phyloP scores from a whole-genome alignment of 75 land plant genomes.

The Pseudotsuga menziesii region DNA sequence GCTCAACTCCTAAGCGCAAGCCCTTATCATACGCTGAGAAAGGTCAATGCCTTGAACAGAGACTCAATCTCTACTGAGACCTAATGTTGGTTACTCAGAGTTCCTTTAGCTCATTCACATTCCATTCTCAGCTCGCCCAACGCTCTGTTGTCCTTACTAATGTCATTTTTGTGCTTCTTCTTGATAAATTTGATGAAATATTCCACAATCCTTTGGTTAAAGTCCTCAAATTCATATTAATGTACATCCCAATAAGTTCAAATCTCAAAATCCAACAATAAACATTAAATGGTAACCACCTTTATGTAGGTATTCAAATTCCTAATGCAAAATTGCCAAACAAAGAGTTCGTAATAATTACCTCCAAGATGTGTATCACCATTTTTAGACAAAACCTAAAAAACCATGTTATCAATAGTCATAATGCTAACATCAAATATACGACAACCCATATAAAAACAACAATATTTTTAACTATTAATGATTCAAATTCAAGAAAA shows the following conservation, averaged over 20 bases:
- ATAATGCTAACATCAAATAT: constrained; percentile 74
- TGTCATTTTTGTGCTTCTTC: constrained; percentile 93
- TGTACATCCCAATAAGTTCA: not conserved
- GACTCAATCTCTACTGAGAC: constrained; percentile 89
- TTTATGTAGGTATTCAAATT: too few relatives aligned
- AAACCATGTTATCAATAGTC: constrained; percentile 90
- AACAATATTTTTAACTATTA: constrained; percentile 89
- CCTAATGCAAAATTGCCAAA: not conserved
- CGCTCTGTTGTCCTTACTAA: constrained; percentile 90
- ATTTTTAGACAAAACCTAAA: constrained; percentile 73
- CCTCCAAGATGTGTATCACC: constrained; percentile 91
- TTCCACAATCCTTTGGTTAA: constrained; percentile 93
- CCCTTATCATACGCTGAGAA: constrained; percentile 88
- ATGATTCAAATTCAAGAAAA: too few relatives aligned
- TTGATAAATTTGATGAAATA: constrained; percentile 95
- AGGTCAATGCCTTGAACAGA: constrained; percentile 81
- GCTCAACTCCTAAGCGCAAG: constrained; percentile 89
- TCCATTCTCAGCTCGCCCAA: constrained; percentile 85
- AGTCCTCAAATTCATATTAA: constrained; percentile 68
- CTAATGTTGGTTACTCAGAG: constrained; percentile 92
- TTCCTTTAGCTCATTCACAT: constrained; percentile 85
- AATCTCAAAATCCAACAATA: not conserved
- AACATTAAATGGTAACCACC: not conserved
- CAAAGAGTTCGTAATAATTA: constrained; percentile 2
- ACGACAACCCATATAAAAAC: constrained; percentile 84